Evolutionary conservation across 768 basidiomycete genomes (phyloP).

Genomic region (Amanita inopinata): DNA sequence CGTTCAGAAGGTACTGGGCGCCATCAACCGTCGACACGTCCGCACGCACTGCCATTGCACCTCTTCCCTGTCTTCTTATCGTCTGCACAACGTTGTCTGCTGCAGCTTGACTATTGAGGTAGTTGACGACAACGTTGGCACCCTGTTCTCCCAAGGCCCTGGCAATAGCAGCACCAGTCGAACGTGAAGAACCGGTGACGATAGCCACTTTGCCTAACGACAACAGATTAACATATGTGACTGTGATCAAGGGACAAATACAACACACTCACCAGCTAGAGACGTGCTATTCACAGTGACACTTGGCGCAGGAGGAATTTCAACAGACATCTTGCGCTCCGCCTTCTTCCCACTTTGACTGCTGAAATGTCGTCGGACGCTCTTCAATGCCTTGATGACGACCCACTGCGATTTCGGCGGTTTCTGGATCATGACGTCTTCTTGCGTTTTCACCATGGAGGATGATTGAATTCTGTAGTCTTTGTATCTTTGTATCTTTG

Average conservation of each 20-base stretch:
- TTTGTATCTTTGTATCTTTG: too few relatives aligned
- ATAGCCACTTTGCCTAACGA: slow-evolving; percentile 42
- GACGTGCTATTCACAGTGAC: slow-evolving; percentile 6
- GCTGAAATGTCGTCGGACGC: slow-evolving; percentile 1
- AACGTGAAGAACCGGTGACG: slow-evolving; percentile 52
- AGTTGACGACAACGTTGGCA: slow-evolving; percentile 50
- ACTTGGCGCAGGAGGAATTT: slow-evolving; percentile 3
- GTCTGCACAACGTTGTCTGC: slow-evolving; percentile 38
- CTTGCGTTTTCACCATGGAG: neutral
- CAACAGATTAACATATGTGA: neutral
- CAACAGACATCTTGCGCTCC: slow-evolving; percentile 2
- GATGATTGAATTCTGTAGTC: too few relatives aligned
- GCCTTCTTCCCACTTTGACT: neutral
- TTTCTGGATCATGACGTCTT: neutral
- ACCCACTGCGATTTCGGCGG: neutral
- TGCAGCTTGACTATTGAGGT: slow-evolving; percentile 28
- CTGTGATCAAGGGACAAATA: neutral
- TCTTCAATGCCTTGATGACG: slow-evolving; percentile 4
- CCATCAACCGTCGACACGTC: slow-evolving; percentile 42
- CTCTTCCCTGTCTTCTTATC: slow-evolving; percentile 34
- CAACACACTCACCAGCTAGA: neutral
- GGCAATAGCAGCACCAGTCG: slow-evolving; percentile 49
- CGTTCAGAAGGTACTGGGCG: slow-evolving; percentile 35
- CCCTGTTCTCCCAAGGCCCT: slow-evolving; percentile 44
- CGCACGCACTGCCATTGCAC: slow-evolving; percentile 40